Evolutionary conservation across 1,139 yeast species (phyloP), one percentile per base, ranked within the genome.

Genomic region (Zygosaccharomyces sapae): DNA sequence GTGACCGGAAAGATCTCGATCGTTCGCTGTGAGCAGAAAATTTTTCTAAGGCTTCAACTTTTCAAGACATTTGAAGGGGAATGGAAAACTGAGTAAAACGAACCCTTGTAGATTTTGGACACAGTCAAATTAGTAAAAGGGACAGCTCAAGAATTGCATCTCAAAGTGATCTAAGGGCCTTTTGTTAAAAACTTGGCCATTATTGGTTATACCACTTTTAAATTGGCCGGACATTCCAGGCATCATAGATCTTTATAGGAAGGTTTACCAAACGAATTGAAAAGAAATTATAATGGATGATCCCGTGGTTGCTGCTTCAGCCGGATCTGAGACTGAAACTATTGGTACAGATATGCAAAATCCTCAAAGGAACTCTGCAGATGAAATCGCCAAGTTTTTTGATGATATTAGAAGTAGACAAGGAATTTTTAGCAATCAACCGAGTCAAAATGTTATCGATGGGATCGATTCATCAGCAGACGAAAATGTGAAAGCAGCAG

Each of bases 381-480:
- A 43, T 22, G 43, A 44, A 20, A 48, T 48, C 35, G 41, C 45
- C 31, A 39, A 30, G 10, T 44, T 48, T 38, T 48, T 48, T 29
- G 43, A 43, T 25, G 47, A 45, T 22, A 44, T 42, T 41, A 38
- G 40, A 16, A 44, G 45, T 25, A 40, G 43, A 16, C 34, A 27
- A 12, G 41, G 41, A 10, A 38, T 24, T 24, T 34, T 41, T 13
- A 10, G 25, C 12, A 13, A 16, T 10, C 38, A 35, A 7, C 33
- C 33, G n/a, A 39, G 31, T 19, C 35, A 12, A 24, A 13, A 16
- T 4, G 41, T 9, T 9, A n/a, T 19, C 3, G 20, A 27, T 22
- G 25, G 10, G 4, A 31, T 27, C 20, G 36, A 38, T 13, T 29
- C 25, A 6, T 22, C 25, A 22, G 9, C 25, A 22, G 25, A 22